phyloP scores from a whole-genome alignment of 1,284 basidiomycete species.

The Leccinum fallax region DNA sequence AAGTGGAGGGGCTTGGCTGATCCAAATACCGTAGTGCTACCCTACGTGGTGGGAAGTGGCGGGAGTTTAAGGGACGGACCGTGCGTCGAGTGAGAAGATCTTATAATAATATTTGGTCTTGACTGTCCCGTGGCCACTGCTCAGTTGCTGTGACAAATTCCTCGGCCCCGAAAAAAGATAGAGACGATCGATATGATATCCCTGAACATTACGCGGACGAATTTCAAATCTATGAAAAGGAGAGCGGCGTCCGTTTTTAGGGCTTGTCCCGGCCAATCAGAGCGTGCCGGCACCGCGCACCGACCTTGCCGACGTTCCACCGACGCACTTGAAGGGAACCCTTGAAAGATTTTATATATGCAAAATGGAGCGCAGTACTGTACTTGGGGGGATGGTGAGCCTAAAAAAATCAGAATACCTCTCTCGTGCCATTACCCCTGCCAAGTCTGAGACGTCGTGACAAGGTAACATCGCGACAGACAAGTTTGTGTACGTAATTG shows the following conservation, averaged over 20 bases:
- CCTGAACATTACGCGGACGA: not conserved
- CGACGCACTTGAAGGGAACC: not conserved
- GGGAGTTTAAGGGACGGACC: not conserved
- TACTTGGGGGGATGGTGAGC: not conserved
- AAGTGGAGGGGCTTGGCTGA: not conserved
- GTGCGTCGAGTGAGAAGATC: not conserved
- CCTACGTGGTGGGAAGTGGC: not conserved
- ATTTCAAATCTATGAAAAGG: not conserved
- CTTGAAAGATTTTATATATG: not conserved
- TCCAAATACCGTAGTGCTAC: not conserved
- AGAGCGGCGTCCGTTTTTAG: not conserved
- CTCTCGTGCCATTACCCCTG: not conserved
- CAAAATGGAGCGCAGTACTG: not conserved
- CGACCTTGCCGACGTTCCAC: not conserved
- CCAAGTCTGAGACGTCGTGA: not conserved
- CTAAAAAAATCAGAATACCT: not conserved
- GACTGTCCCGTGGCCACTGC: not conserved
- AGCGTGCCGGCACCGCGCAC: not conserved
- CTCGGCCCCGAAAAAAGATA: not conserved
- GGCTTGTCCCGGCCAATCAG: not conserved
- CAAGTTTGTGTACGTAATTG: not conserved
- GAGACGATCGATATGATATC: not conserved
- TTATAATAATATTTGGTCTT: not conserved
- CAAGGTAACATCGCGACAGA: not conserved
- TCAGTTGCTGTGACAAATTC: not conserved